Conservation (phyloP, 345 rosid species). For the Salix udensis region DNA sequence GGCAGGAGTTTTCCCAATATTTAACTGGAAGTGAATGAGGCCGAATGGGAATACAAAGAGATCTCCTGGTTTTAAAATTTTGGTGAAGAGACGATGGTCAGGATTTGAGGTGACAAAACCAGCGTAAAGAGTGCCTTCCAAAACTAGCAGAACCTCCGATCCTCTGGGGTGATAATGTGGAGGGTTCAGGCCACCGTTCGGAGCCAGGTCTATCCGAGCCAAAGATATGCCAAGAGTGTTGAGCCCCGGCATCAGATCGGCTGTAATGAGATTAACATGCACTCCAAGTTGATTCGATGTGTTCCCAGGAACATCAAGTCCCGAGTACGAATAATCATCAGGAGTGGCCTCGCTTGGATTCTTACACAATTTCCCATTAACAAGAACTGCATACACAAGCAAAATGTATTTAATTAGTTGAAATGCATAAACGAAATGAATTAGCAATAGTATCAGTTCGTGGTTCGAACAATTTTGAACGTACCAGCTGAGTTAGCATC, state of each 20-base stretch:
- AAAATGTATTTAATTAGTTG: background rate
- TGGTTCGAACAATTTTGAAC: background rate
- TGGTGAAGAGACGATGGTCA: constrained; percentile 1
- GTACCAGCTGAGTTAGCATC: background rate
- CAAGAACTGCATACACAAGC: background rate
- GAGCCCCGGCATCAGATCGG: background rate
- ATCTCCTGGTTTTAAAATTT: constrained; percentile 14
- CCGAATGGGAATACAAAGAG: constrained; percentile 18
- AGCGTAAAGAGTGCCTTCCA: constrained; percentile 6
- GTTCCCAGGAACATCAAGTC: background rate
- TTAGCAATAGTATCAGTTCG: background rate
- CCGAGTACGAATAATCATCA: background rate
- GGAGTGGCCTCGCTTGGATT: background rate
- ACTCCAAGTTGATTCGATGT: background rate
- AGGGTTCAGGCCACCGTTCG: constrained; percentile 16
- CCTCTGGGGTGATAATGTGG: constrained; percentile 23
- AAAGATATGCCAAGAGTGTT: background rate
- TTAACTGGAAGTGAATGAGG: constrained; percentile 5
- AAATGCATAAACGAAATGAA: background rate
- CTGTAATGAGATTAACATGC: background rate
- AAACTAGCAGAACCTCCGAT: constrained; percentile 9
- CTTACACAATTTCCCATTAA: too few species aligned
- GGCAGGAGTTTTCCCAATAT: constrained; percentile 1
- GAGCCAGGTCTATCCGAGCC: background rate
- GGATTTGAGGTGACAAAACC: constrained; percentile 21